Conservation (phyloP, 768 basidiomycete species). For the Tulasnella sp. region DNA sequence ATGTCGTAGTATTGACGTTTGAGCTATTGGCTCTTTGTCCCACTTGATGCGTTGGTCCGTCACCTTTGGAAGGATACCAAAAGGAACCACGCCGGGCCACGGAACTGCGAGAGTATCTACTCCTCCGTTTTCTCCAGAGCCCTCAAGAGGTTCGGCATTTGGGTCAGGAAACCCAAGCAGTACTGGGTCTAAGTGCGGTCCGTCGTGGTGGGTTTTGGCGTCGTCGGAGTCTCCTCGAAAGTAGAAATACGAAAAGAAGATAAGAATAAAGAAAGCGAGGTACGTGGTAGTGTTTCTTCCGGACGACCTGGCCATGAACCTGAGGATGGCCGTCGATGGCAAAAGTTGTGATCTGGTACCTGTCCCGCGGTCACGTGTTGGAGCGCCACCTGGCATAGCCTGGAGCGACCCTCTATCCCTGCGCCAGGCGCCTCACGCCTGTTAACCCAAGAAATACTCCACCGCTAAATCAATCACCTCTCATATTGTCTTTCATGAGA, state of each 20-base stretch:
- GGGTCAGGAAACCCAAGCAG: not conserved
- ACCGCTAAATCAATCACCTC: too few relatives aligned
- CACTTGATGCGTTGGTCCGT: conserved; percentile 7
- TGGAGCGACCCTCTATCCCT: too few relatives aligned
- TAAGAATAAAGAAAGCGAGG: not conserved
- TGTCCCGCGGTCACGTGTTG: not conserved
- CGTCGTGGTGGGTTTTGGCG: not conserved
- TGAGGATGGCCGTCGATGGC: not conserved
- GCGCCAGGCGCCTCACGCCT: too few relatives aligned
- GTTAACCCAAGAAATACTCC: too few relatives aligned
- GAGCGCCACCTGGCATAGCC: not conserved
- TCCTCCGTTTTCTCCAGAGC: not conserved
- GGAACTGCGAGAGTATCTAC: not conserved
- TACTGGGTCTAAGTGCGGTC: not conserved
- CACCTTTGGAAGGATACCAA: not conserved
- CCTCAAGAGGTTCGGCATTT: not conserved
- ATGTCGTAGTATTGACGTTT: not conserved
- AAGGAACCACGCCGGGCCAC: not conserved
- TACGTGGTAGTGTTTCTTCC: not conserved
- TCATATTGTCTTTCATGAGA: too few relatives aligned
- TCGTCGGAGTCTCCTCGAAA: not conserved
- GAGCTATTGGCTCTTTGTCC: not conserved
- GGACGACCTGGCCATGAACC: not conserved
- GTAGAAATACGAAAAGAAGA: not conserved
- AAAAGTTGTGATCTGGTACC: not conserved